These are phyloP conservation scores for Cladosporium austrohemisphaericum DNA, from an alignment of 2,329 filamentous ascomycete genomes.

Conservation along the genomic window DNA sequence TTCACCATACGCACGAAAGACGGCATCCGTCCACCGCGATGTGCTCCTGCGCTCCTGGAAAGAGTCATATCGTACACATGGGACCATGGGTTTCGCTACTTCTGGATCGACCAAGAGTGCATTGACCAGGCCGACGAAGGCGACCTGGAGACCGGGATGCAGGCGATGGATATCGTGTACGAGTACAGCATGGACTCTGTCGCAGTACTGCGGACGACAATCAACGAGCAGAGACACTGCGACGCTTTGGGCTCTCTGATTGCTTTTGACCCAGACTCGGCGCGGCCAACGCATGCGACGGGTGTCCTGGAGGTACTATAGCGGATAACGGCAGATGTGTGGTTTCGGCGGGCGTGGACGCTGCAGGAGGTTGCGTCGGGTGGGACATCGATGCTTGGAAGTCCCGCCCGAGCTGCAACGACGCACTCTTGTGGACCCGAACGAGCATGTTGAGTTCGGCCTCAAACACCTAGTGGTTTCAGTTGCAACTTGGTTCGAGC, in stretches of 20 bases:
- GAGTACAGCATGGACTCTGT: conserved; percentile 11
- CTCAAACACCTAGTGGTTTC: no score
- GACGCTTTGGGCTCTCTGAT: conserved; percentile 17
- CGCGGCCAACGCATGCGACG: no score
- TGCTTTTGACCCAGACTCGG: no score
- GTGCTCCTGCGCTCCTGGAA: conserved; percentile 10
- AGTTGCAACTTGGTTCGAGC: no score
- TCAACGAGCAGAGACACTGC: conserved; percentile 23
- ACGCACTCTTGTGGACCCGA: no score
- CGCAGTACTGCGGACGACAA: conserved; percentile 14
- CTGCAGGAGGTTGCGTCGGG: conserved; percentile 17
- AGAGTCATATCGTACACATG: conserved; percentile 14
- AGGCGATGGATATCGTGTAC: conserved; percentile 21
- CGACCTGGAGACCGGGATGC: conserved; percentile 16
- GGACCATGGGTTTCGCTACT: conserved; percentile 8
- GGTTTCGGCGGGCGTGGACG: conserved; percentile 17
- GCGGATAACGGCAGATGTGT: conserved; percentile 14
- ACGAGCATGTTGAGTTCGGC: no score
- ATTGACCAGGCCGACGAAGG: conserved; percentile 15
- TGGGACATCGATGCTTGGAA: no score
- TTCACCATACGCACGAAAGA: not conserved
- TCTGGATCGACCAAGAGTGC: conserved; percentile 21
- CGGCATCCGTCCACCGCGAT: not conserved
- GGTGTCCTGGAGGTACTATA: conserved; percentile 12
- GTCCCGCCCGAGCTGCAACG: no score